phyloP scores from a whole-genome alignment of 176 grass and related monocot species.

The Lolium perenne region DNA sequence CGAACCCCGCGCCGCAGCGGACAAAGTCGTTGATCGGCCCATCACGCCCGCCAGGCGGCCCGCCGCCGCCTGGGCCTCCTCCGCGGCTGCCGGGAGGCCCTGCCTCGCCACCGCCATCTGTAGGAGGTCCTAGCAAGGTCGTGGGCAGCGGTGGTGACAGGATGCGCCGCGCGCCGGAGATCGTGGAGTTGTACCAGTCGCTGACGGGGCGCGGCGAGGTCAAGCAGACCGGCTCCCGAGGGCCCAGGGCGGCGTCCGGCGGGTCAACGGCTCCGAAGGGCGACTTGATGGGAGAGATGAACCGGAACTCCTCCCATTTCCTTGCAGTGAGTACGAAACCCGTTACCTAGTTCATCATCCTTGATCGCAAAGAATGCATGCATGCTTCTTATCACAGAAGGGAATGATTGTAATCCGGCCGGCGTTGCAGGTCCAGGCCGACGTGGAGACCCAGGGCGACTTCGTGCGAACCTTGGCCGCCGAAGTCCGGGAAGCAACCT shows the following conservation, averaged over 20 bases:
- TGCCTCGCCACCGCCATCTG: constrained; percentile 42
- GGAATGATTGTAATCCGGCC: neutral
- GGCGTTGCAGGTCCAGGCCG: constrained; percentile 68
- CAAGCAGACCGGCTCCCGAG: constrained; percentile 49
- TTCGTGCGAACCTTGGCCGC: constrained; percentile 59
- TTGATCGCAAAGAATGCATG: neutral
- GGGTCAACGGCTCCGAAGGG: constrained; percentile 52
- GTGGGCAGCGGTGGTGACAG: constrained; percentile 38
- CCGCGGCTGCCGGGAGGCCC: constrained; percentile 43
- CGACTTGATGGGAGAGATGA: constrained; percentile 73
- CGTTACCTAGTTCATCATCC: neutral
- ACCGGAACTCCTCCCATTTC: constrained; percentile 62
- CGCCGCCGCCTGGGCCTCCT: constrained; percentile 42
- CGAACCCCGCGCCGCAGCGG: constrained; percentile 9
- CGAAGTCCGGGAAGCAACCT: neutral
- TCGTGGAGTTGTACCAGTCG: constrained; percentile 75
- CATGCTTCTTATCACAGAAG: too few species aligned
- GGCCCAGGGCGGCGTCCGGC: constrained; percentile 39
- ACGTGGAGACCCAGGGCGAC: constrained; percentile 75
- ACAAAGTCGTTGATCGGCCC: constrained; percentile 9
- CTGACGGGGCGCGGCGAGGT: constrained; percentile 63
- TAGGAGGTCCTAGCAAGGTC: neutral
- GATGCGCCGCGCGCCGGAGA: constrained; percentile 67
- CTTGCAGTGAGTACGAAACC: constrained; percentile 56
- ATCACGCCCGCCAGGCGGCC: neutral